phyloP scores from a whole-genome alignment of 345 rosid species.

The Rhizophora mangle region DNA sequence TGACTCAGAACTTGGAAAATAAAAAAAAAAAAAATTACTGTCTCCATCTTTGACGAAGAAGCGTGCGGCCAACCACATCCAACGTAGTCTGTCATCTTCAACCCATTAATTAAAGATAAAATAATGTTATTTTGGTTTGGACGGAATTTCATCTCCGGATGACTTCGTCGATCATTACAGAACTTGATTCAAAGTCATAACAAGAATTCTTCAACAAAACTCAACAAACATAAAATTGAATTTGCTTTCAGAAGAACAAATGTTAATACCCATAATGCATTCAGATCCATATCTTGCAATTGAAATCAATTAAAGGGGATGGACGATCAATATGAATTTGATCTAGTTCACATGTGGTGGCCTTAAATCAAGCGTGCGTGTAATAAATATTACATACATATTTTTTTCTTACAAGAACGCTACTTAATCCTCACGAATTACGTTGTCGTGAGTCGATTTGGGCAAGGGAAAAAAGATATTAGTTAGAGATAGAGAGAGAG shows the following conservation, averaged over 20 bases:
- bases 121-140: no score
- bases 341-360: background rate
- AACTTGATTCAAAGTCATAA: no score
- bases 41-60: background rate
- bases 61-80: conserved; percentile 11
- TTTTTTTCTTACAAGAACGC: background rate
- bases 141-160: no score
- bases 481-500: no score
- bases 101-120: background rate
- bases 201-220: no score
- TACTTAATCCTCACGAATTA: no score
- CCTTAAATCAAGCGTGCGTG: conserved; percentile 7
- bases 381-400: conserved; percentile 13
- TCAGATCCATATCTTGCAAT: background rate
- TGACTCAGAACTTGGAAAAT: background rate
- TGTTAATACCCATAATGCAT: background rate
- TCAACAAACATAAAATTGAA: no score
- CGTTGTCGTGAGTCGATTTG: no score
- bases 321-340: background rate
- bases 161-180: no score
- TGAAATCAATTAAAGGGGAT: background rate
- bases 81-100: background rate
- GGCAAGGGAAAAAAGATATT: no score
- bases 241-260: no score
- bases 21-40: background rate